Evolutionary conservation across 176 grass and related monocot genomes (phyloP), one percentile per base, ranked within the genome.

Genomic region (Cocos nucifera): DNA sequence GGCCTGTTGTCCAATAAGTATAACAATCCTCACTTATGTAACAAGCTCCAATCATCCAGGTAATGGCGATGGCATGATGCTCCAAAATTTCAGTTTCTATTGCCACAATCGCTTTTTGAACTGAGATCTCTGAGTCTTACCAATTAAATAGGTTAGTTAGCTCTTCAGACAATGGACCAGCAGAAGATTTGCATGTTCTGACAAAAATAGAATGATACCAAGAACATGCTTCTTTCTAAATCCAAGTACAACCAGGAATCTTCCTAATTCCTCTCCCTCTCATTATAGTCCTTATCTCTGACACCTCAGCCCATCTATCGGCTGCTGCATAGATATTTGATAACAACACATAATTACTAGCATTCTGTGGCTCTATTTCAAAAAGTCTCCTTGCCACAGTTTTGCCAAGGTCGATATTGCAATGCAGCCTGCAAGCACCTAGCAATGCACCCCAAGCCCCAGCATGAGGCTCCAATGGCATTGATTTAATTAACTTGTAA

Each of bases 391-490:
- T 75, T 19, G 93, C 87, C 56, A 83, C 88, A 53, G 80, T 61
- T 57, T 88, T 73, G 51, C 87, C 87, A 71, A 98, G 70, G 62
- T 80, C 73, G 61, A 88, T 80, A 59, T 98, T 70, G 57, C 80
- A 63, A 28, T 88, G 81, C 22, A 83, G 58, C 55, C 76, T 83
- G 61, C 87, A 98, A 69, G 81, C 87, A 49, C 76, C 67, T 23
- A 92, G 78, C 55, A 98, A 77, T 51, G 87, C 93, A 75, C 93
- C 87, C 93, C 93, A 98, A 59, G 93, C 85, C 58, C 87, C 87
- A 4, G 76, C 70, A 78, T 98, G 83, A 59, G 78, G 66, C 71
- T 88, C 62, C 62, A 81, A 73, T 2, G 87, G 84, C 78, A 98
- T 83, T 1, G 60, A 85, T 59, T 78, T 73, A 19, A 92, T 76